Evolutionary conservation across 306 rosid genomes (phyloP).

Genomic region (Corylus heterophylla): DNA sequence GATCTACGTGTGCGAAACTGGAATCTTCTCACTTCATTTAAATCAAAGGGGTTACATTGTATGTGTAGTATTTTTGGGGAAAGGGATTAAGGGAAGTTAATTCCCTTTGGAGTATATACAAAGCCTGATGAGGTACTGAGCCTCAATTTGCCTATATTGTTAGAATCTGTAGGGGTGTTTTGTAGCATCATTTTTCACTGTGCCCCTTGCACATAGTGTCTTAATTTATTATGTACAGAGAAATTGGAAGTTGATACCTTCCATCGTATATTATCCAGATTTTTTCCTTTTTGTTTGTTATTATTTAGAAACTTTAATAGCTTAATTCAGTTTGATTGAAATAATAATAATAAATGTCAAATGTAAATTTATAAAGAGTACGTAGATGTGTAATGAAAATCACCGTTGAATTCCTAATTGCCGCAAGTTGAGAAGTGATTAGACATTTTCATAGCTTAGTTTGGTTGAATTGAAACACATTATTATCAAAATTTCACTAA

Average conservation of each 20-base stretch:
- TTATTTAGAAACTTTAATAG: too few relatives aligned
- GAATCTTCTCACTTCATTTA: background rate
- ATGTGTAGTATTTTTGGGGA: background rate
- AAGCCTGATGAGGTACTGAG: background rate
- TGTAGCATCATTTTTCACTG: background rate
- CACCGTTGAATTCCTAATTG: too few relatives aligned
- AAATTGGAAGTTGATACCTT: background rate
- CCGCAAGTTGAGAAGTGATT: too few relatives aligned
- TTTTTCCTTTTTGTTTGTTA: background rate
- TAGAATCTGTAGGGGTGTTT: background rate
- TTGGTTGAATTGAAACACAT: too few relatives aligned
- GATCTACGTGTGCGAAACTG: background rate
- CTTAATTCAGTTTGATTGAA: too few relatives aligned
- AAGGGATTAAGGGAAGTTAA: background rate
- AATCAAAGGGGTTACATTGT: background rate
- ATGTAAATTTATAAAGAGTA: too few relatives aligned
- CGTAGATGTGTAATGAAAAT: too few relatives aligned
- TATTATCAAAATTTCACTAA: too few relatives aligned
- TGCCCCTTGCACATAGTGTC: background rate
- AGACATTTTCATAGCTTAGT: too few relatives aligned
- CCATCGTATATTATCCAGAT: background rate
- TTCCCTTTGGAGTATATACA: background rate
- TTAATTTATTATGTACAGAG: background rate
- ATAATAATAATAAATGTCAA: too few relatives aligned
- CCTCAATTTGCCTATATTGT: background rate